phyloP scores from a whole-genome alignment of 805 yeast genomes.

The Candida takata region DNA sequence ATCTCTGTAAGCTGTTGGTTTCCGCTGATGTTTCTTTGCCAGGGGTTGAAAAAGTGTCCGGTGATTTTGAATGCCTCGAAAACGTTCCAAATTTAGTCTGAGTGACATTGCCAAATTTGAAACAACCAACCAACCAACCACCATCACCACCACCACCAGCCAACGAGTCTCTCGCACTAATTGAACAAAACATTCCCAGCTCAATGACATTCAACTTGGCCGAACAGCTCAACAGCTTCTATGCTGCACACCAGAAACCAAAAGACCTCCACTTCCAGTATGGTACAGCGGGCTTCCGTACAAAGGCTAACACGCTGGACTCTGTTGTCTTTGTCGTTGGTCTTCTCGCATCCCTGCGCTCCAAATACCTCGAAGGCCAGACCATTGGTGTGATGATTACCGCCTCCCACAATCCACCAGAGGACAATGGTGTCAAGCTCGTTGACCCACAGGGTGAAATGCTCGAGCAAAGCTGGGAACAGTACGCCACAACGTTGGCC shows the following conservation, averaged over 20 bases:
- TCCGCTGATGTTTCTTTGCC: no score
- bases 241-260: constrained; percentile 32
- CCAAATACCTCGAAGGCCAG: constrained; percentile 59
- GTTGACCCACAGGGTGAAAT: constrained; percentile 91
- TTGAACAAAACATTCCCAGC: background rate
- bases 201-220: constrained; percentile 10
- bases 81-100: no score
- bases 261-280: constrained; percentile 45
- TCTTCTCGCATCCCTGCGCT: constrained; percentile 72
- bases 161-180: background rate
- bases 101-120: background rate
- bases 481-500: constrained; percentile 70
- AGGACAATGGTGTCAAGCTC: constrained; percentile 88
- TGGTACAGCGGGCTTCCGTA: constrained; percentile 98
- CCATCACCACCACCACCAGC: no score
- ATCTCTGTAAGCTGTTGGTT: no score
- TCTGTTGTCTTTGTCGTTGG: constrained; percentile 83
- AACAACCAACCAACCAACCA: background rate
- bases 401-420: constrained; percentile 91
- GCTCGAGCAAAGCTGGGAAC: constrained; percentile 83
- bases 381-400: constrained; percentile 95
- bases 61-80: no score
- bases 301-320: constrained; percentile 60
- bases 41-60: no score
- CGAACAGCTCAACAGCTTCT: constrained; percentile 10